Evolutionary conservation across 1,284 basidiomycete genomes (phyloP).

Genomic region (Ustilago tritici): DNA sequence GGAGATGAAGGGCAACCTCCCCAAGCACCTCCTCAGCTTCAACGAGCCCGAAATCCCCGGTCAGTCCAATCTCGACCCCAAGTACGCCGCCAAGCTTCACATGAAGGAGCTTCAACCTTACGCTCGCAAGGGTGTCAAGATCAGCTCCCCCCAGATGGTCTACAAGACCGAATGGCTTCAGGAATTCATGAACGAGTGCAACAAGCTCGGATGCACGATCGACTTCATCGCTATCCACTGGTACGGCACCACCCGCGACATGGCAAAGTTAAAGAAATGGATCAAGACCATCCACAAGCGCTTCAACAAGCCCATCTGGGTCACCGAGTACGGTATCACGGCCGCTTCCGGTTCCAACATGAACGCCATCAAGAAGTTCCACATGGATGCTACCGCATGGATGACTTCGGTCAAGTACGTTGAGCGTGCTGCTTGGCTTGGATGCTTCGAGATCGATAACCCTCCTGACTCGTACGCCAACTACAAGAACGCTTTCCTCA

Average conservation of each 20-base stretch:
- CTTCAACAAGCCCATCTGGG: constrained; percentile 64
- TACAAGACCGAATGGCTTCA: constrained; percentile 63
- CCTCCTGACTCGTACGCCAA: constrained; percentile 65
- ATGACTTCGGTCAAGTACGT: constrained; percentile 56
- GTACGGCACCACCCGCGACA: constrained; percentile 64
- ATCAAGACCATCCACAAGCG: constrained; percentile 55
- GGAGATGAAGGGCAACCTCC: constrained; percentile 50
- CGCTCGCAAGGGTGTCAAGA: constrained; percentile 62
- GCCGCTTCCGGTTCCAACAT: constrained; percentile 50
- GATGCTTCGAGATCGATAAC: constrained; percentile 60
- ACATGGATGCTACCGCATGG: constrained; percentile 57
- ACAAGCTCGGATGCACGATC: constrained; percentile 58
- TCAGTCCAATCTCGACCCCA: constrained; percentile 60
- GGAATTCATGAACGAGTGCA: constrained; percentile 62
- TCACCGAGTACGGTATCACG: constrained; percentile 68
- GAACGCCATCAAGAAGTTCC: constrained; percentile 56
- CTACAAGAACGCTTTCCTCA: constrained; percentile 65
- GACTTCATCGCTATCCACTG: constrained; percentile 69
- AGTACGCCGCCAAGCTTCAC: constrained; percentile 58
- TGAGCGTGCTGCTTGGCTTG: constrained; percentile 65
- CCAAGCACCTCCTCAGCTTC: constrained; percentile 60
- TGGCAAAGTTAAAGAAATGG: constrained; percentile 57
- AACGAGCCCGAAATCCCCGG: constrained; percentile 65
- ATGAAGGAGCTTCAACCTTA: constrained; percentile 64
- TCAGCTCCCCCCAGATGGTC: constrained; percentile 67